These are phyloP conservation scores for Diaporthe sp. DNA, from an alignment of 2,329 filamentous ascomycete species.

Conservation along the genomic window DNA sequence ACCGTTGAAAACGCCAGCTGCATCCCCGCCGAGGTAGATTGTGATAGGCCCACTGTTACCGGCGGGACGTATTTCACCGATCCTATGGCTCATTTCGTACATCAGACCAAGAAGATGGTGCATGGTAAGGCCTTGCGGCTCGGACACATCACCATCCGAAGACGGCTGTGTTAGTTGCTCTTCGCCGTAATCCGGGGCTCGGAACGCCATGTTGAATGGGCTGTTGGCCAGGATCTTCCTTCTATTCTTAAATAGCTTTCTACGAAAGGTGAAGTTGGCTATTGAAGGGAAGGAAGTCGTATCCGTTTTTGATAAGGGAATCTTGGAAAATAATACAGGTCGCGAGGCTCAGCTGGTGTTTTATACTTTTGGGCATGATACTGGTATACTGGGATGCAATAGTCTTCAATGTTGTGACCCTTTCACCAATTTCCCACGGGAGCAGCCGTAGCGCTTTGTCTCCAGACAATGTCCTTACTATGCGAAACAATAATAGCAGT, in stretches of 20 bases:
- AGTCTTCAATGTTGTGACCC: not conserved
- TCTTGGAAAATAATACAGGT: not conserved
- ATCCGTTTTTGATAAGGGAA: not conserved
- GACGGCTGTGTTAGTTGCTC: constrained; percentile 14
- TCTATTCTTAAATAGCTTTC: not conserved
- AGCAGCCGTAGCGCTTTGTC: not conserved
- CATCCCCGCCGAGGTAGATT: constrained; percentile 4
- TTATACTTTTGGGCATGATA: not conserved
- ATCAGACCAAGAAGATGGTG: not conserved
- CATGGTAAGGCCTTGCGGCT: not conserved
- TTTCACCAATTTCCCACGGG: not conserved
- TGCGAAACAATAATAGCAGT: not conserved
- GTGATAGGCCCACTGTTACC: not conserved
- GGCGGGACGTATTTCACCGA: not conserved
- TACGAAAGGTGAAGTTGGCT: not conserved
- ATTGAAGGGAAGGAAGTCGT: not conserved
- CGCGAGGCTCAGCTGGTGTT: not conserved
- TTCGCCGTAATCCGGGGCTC: not conserved
- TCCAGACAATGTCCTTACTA: not conserved
- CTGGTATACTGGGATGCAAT: not conserved
- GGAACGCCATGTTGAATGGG: not conserved
- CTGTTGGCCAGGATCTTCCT: not conserved
- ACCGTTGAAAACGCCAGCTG: not conserved
- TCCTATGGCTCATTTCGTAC: not conserved
- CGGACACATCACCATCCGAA: not conserved